These are phyloP conservation scores for Phascolomyces articulosus DNA, from an alignment of 371 early-diverging fungal species.

Conservation along the genomic window DNA sequence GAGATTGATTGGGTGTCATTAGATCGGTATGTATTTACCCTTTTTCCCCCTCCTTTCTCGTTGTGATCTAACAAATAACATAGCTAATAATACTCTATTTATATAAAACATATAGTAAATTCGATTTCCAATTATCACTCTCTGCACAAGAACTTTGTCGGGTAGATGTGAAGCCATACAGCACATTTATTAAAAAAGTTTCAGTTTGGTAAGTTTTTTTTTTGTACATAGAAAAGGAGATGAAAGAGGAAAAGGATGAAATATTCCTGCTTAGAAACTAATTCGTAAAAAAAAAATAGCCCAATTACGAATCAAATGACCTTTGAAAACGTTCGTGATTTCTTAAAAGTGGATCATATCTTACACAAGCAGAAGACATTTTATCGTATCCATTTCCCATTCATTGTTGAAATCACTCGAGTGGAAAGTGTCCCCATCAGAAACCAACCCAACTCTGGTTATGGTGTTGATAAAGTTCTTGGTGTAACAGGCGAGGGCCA, in stretches of 20 bases:
- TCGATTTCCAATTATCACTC: constrained; percentile 45
- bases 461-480: constrained; percentile 31
- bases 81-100: background rate
- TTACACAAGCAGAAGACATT: constrained; percentile 29
- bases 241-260: too few relatives aligned
- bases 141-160: constrained; percentile 27
- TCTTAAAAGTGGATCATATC: constrained; percentile 39
- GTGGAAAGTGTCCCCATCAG: constrained; percentile 35
- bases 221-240: too few relatives aligned
- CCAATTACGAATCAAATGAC: constrained; percentile 36
- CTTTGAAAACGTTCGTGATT: constrained; percentile 45
- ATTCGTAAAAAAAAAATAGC: too few relatives aligned
- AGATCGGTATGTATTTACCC: constrained; percentile 40
- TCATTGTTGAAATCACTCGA: constrained; percentile 39
- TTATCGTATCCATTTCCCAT: constrained; percentile 39
- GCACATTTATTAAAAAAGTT: constrained; percentile 45
- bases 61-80: too few relatives aligned
- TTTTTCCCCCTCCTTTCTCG: too few relatives aligned
- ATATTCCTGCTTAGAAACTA: too few relatives aligned
- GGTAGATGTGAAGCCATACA: constrained; percentile 48
- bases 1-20: constrained; percentile 46
- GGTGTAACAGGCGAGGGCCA: constrained; percentile 35
- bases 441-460: constrained; percentile 14
- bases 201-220: constrained; percentile 39
- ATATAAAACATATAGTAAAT: constrained; percentile 22